Evolutionary conservation across 345 rosid genomes (phyloP), one percentile per base, ranked within the genome.

Genomic region (Linum lewisii): DNA sequence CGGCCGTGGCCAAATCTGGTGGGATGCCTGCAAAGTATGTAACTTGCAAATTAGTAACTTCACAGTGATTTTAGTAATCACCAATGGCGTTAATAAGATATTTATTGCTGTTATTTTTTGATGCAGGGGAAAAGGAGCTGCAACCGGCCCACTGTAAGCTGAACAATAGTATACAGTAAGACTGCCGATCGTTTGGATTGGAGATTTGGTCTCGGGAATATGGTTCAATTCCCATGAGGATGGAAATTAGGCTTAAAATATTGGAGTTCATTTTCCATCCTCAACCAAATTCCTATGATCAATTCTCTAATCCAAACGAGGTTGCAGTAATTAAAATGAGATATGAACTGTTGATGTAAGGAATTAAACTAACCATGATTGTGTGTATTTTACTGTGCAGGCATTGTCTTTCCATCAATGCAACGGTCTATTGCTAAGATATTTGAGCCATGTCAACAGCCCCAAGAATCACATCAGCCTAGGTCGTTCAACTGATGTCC

Each of bases 1-100:
- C 7, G 81, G 77, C 55, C 70, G 42, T n/a, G 81, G 81, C 5
- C 45, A 56, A 2, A 2, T 10, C 24, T 80, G 79, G 81, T 77
- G 81, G 84, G 22, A 1, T 24, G 24, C 32, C 32, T 26, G 32
- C 32, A 26, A 26, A 26, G 32, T 26, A 26, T 6, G 32, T 26
- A 26, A 26, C 32, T n/a, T 26, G 32, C 32, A 26, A 26, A 26
- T 2, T 26, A 26, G n/a, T 34, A 34, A 34, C 38, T 8, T 10
- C 2, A 9, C 45, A 8, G 11, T 38, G 45, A 9, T 15, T 38
- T 15, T 38, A n/a, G n/a, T n/a, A 2, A 9, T 13, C 2, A 15
- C 16, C 45, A 8, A 15, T 4, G 2, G 11, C 2, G 45, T 15
- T 38, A 38, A 13, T 38, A 15, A 38, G 9, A 38, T 38, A 15